Evolutionary conservation across 495 filamentous ascomycete genomes (phyloP), one percentile per base, ranked within the genome.

Genomic region (Neurospora pannonica): DNA sequence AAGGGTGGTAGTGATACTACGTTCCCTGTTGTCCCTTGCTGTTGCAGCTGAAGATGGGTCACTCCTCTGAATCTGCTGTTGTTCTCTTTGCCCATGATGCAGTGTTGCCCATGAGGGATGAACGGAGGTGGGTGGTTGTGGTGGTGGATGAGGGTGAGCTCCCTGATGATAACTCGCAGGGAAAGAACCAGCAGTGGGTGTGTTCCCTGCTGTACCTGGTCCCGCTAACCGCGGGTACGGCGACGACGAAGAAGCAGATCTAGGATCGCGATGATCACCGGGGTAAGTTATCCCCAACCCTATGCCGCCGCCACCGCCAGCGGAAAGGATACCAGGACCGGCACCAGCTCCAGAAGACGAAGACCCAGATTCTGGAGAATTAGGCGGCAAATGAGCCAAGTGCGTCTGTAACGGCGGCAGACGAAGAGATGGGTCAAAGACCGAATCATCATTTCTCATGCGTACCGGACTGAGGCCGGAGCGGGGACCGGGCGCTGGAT

Each of bases 391-490:
- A 71, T 80, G 79, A 19, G 86, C 85, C 75, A 89, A 86, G 46
- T 81, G 79, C 11, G 87, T 87, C 75, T 90, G 88, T 21, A 92
- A 76, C 2, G 92, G 91, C 5, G 92, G 89, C 1, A 93, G 84
- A 67, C 85, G 81, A 15, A 86, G 82, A 36, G 82, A 83, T 70
- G 86, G 82, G 72, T 85, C 84, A 24, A 85, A 84, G 3, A 75
- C 79, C 24, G 69, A 67, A 19, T 67, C 54, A 67, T 67, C 54
- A 9, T 28, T 28, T 2, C 28, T 34, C 54, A 34, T 67, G 0
- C 54, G 54, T 10, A 34, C 15, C 6, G 54, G 54, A 0, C 28
- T 67, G 28, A 67, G 54, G 0, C 54, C 54, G 5, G 54, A 62
- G 11, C 54, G 13, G 5, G 24, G 5, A 31, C 24, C 54, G 4